These are phyloP conservation scores for Sarcocystis neurona DNA, from an alignment of 169 alveolate genomes.

Conservation along the genomic window DNA sequence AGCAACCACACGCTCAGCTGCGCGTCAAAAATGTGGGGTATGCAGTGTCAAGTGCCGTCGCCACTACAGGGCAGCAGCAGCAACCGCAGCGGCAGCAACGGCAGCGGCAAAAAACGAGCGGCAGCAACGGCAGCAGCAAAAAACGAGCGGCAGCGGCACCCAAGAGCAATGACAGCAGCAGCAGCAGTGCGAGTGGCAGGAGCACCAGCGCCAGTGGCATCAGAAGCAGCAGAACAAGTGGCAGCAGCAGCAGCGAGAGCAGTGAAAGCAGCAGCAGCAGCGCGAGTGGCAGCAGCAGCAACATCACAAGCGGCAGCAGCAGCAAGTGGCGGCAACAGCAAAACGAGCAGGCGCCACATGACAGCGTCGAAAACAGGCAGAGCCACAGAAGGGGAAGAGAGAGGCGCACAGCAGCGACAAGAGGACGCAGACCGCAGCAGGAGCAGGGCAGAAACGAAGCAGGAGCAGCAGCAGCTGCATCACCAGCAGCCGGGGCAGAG, in stretches of 20 bases:
- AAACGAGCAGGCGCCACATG: not conserved
- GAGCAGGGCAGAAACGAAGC: constrained; percentile 18
- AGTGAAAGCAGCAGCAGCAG: not conserved
- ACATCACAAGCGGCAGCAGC: not conserved
- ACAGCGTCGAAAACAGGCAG: not conserved
- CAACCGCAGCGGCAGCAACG: not conserved
- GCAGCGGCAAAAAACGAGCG: too few relatives aligned
- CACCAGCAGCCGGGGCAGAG: not conserved
- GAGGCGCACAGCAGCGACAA: constrained; percentile 1
- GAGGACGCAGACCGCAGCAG: not conserved
- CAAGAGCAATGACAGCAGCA: too few relatives aligned
- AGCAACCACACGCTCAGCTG: not conserved
- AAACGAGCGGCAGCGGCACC: too few relatives aligned
- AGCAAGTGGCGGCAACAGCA: not conserved
- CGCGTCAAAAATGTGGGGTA: not conserved
- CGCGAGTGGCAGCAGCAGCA: not conserved
- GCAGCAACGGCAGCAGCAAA: too few relatives aligned
- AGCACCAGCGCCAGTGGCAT: too few relatives aligned
- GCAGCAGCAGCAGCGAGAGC: not conserved
- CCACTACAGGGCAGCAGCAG: not conserved
- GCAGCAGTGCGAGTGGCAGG: too few relatives aligned
- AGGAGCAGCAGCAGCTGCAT: constrained; percentile 17
- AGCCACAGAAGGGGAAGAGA: not conserved
- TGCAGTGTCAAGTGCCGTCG: not conserved
- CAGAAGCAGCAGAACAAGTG: not conserved